These are phyloP conservation scores for Aegilops sharonensis DNA, from an alignment of 176 grass and related monocot species.

Conservation along the genomic window DNA sequence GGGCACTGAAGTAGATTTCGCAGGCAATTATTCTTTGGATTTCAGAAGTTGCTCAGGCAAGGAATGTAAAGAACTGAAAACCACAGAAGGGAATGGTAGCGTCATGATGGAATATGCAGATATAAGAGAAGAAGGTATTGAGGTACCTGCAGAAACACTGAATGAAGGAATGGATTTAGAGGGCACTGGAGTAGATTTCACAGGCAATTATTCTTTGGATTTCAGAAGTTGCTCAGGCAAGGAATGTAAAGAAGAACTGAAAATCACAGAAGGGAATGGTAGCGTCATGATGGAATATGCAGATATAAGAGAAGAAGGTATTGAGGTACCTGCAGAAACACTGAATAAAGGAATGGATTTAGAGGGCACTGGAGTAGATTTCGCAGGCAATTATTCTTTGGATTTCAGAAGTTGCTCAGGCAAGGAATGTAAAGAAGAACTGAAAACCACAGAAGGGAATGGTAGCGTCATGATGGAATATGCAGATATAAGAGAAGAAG, in stretches of 20 bases:
- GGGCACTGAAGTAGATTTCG: neutral
- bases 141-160: constrained; percentile 8
- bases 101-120: neutral
- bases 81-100: neutral
- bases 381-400: neutral
- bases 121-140: neutral
- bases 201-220: neutral
- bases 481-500: neutral
- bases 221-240: neutral
- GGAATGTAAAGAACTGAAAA: constrained; percentile 6
- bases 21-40: neutral
- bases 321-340: constrained; percentile 16
- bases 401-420: neutral
- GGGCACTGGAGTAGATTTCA: neutral
- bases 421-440: constrained; percentile 5
- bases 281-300: neutral
- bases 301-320: neutral
- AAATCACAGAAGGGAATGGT: neutral
- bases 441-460: neutral
- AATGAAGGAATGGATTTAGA: neutral
- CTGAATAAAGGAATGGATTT: neutral
- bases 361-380: neutral
- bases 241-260: constrained; percentile 1
- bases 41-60: neutral
- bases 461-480: neutral